Percentiles rank a stretch among this genome's conserved stretches.
phyloP scores from a whole-genome alignment of 306 rosid species.

The Cucumis cinereus region DNA sequence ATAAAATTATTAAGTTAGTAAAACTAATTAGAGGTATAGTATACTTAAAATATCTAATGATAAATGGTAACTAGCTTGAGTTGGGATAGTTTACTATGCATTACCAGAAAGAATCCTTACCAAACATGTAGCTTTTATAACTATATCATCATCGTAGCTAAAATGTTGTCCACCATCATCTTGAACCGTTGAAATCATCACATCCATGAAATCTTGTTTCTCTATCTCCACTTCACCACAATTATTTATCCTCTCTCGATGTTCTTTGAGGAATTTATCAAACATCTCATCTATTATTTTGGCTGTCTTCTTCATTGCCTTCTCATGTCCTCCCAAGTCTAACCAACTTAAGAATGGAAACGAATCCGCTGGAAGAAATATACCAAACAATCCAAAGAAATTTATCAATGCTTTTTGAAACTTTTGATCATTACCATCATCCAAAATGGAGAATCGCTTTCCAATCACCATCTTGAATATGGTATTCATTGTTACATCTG shows the following conservation, averaged over 20 bases:
- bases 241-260: conserved; percentile 19
- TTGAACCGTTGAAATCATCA: conserved; percentile 32
- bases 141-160: conserved; percentile 23
- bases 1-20: too few relatives aligned
- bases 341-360: too few relatives aligned
- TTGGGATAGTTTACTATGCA: too few relatives aligned
- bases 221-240: background rate
- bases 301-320: conserved; percentile 31
- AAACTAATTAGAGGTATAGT: too few relatives aligned
- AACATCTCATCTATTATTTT: conserved; percentile 36
- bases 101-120: too few relatives aligned
- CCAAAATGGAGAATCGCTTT: conserved; percentile 9
- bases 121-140: conserved; percentile 51
- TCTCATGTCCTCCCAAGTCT: conserved; percentile 34
- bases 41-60: too few relatives aligned
- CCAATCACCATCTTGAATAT: background rate
- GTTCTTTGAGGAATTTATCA: conserved; percentile 40
- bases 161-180: conserved; percentile 26
- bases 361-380: conserved; percentile 40
- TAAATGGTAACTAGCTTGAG: too few relatives aligned
- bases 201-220: conserved; percentile 41
- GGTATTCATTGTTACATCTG: conserved; percentile 21
- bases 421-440: conserved; percentile 8
- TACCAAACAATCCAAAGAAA: conserved; percentile 36
- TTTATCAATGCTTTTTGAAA: conserved; percentile 27